A percentile compares a stretch with the other conserved stretches of the same genome.
These are phyloP conservation scores for Fragilaria crotonensis DNA, from an alignment of 108 stramenopile species.

Conservation along the genomic window DNA sequence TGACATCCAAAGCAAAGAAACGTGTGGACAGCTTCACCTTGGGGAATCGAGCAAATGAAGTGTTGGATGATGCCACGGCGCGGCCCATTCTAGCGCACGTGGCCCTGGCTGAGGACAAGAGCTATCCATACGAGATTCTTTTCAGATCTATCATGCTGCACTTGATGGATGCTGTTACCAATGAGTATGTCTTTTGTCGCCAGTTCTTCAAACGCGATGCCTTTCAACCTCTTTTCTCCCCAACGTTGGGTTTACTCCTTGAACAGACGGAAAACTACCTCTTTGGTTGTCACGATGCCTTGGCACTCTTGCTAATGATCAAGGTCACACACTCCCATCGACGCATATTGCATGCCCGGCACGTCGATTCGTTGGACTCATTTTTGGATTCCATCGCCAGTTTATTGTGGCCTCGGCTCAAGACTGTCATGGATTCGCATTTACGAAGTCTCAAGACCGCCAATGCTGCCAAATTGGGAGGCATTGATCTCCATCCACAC, in stretches of 20 bases:
- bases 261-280: slow-evolving; percentile 97
- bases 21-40: slow-evolving; percentile 90
- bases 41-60: slow-evolving; percentile 58
- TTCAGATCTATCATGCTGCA: slow-evolving; percentile 91
- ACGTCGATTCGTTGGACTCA: slow-evolving; percentile 79
- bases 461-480: slow-evolving; percentile 78
- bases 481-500: slow-evolving; percentile 91
- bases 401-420: slow-evolving; percentile 95
- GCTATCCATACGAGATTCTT: slow-evolving; percentile 92
- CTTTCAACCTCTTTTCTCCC: slow-evolving; percentile 80
- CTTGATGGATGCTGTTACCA: slow-evolving; percentile 93
- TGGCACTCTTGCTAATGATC: slow-evolving; percentile 96
- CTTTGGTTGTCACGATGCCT: slow-evolving; percentile 90
- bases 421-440: slow-evolving; percentile 91
- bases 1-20: slow-evolving; percentile 89
- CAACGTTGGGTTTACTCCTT: slow-evolving; percentile 78
- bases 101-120: slow-evolving; percentile 68
- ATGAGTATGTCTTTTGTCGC: slow-evolving; percentile 91
- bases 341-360: slow-evolving; percentile 82
- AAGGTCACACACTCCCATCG: slow-evolving; percentile 89
- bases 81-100: slow-evolving; percentile 89
- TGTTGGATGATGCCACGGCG: slow-evolving; percentile 23
- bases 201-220: slow-evolving; percentile 94
- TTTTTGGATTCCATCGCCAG: slow-evolving; percentile 91
- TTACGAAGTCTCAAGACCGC: slow-evolving; percentile 79